Percentiles rank a stretch among this genome's conserved stretches.
Conservation (phyloP, 805 yeast genomes). For the Wickerhamiella brachini region DNA sequence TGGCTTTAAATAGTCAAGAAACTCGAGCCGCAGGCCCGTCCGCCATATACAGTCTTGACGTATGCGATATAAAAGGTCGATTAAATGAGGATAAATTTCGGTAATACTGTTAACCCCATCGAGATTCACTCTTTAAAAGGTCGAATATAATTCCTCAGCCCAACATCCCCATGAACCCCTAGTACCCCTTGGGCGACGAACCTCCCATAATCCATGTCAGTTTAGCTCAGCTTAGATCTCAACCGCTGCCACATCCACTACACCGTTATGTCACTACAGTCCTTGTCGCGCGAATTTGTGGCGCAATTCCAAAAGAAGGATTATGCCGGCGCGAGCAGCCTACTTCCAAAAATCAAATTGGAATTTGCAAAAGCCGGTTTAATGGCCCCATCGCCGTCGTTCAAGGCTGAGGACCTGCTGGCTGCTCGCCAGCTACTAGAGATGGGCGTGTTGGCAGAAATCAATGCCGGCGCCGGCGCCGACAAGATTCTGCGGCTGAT, state of each 20-base stretch:
- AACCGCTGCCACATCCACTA: background rate
- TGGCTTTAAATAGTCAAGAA: background rate
- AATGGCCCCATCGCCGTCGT: constrained; percentile 46
- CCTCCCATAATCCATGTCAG: background rate
- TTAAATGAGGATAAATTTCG: too few relatives aligned
- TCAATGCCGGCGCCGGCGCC: constrained; percentile 43
- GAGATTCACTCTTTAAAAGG: too few relatives aligned
- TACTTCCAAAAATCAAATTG: constrained; percentile 61
- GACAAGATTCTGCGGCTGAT: constrained; percentile 57
- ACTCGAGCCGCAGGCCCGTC: background rate
- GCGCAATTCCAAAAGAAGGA: constrained; percentile 47
- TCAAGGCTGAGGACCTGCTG: constrained; percentile 40
- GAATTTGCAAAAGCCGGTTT: constrained; percentile 66
- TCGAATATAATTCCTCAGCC: too few relatives aligned
- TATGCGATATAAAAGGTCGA: too few relatives aligned
- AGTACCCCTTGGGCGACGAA: background rate
- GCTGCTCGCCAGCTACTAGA: constrained; percentile 77
- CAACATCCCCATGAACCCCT: too few relatives aligned
- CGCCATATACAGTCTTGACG: too few relatives aligned
- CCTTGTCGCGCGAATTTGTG: constrained; percentile 56
- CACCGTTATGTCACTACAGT: constrained; percentile 38
- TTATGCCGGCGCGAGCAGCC: constrained; percentile 42
- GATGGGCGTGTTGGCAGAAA: constrained; percentile 70
- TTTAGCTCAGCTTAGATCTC: background rate
- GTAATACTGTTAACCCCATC: too few relatives aligned